Evolutionary conservation across 805 yeast species (phyloP).

Genomic region (Tetrapisispora phaffii): DNA sequence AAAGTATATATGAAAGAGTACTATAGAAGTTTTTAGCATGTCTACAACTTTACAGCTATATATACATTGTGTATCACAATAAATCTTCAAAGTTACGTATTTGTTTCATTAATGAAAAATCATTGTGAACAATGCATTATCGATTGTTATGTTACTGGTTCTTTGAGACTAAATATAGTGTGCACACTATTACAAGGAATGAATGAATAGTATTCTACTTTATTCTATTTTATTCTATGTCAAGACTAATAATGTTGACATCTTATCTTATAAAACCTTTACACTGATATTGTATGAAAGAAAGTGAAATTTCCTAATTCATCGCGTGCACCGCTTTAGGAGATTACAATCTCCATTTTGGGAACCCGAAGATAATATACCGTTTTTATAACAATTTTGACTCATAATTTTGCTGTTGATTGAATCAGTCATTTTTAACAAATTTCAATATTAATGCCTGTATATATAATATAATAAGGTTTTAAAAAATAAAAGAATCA

Average conservation of each 20-base stretch:
- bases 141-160: too few relatives aligned
- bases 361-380: background rate
- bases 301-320: background rate
- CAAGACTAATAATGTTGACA: background rate
- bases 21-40: background rate
- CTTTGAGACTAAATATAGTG: too few relatives aligned
- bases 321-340: background rate
- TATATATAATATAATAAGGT: background rate
- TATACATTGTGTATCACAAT: too few relatives aligned
- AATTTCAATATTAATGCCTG: background rate
- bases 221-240: too few relatives aligned
- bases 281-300: background rate
- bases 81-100: too few relatives aligned
- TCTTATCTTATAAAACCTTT: too few relatives aligned
- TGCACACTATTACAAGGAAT: too few relatives aligned
- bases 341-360: background rate
- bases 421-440: background rate
- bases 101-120: too few relatives aligned
- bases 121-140: too few relatives aligned
- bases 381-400: background rate
- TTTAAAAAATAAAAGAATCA: too few relatives aligned
- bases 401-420: background rate
- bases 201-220: too few relatives aligned
- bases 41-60: background rate
- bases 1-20: background rate